These are phyloP conservation scores for Coemansia sp. DNA, from an alignment of 192 early-diverging fungal species.

Conservation along the genomic window DNA sequence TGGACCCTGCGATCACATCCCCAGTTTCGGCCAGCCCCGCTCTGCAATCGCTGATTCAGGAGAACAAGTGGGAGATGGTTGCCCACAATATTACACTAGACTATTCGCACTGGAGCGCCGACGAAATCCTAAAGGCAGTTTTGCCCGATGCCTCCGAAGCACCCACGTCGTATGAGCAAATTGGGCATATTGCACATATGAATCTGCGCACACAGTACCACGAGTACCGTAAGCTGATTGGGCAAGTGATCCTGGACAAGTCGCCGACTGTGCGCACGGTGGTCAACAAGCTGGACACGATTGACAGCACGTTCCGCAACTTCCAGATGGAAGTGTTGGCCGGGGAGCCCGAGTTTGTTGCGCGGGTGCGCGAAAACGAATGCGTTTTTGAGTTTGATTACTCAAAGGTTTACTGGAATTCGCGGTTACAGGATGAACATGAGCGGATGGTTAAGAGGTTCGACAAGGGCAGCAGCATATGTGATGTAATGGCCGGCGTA, in stretches of 20 bases:
- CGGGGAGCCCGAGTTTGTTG: conserved; percentile 81
- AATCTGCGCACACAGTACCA: conserved; percentile 88
- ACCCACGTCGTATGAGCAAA: conserved; percentile 80
- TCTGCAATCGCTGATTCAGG: background rate
- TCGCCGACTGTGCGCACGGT: conserved; percentile 82
- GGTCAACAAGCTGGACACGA: conserved; percentile 94
- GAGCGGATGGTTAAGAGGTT: conserved; percentile 85
- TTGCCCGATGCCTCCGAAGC: conserved; percentile 79
- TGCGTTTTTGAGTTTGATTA: conserved; percentile 94
- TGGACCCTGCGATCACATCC: conserved; percentile 45
- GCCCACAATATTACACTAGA: conserved; percentile 59
- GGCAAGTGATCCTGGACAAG: conserved; percentile 96
- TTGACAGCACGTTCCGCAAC: conserved; percentile 93
- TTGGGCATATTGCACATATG: conserved; percentile 97
- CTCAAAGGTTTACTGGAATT: conserved; percentile 99
- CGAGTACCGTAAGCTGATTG: conserved; percentile 90
- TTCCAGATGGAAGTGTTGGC: conserved; percentile 98
- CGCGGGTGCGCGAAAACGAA: conserved; percentile 85
- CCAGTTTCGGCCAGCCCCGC: conserved; percentile 22
- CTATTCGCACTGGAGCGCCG: conserved; percentile 90
- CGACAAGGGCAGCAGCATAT: conserved; percentile 65
- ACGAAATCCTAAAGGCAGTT: conserved; percentile 88
- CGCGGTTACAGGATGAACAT: conserved; percentile 91
- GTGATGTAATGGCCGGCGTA: conserved; percentile 97
- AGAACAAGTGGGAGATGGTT: conserved; percentile 26